Conservation (phyloP, 2,329 filamentous ascomycete species). For the Penicillium janthinellum region DNA sequence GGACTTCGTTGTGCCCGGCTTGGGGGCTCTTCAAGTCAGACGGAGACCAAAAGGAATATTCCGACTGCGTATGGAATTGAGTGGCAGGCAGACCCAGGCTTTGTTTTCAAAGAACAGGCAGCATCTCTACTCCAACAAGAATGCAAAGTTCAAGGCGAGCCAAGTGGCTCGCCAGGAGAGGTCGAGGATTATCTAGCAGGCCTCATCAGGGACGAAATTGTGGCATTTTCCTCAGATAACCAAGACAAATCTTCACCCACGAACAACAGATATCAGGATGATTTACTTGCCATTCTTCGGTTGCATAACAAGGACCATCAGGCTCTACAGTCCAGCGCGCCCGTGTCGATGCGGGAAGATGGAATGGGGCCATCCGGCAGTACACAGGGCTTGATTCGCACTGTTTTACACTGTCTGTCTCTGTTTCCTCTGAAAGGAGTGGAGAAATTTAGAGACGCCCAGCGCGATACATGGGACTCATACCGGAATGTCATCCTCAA, state of each 20-base stretch:
- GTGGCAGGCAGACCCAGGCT: constrained; percentile 24
- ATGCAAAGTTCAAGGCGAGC: neutral
- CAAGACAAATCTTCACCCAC: neutral
- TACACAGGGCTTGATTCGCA: neutral
- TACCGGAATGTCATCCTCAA: constrained; percentile 6
- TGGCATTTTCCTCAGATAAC: neutral
- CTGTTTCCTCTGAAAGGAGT: neutral
- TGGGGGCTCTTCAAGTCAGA: neutral
- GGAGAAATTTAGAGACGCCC: neutral
- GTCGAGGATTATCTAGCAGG: neutral
- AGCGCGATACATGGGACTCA: neutral
- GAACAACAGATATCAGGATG: constrained; percentile 9
- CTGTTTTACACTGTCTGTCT: neutral
- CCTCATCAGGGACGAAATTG: constrained; percentile 8
- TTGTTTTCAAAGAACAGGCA: constrained; percentile 6
- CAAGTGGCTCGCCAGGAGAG: neutral
- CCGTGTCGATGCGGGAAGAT: neutral
- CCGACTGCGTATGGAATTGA: constrained; percentile 21
- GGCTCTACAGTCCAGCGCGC: too few species aligned
- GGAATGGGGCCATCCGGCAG: constrained; percentile 4
- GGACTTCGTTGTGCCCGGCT: constrained; percentile 21
- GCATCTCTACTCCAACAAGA: neutral
- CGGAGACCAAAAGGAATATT: neutral
- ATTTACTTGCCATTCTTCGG: neutral
- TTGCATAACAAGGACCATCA: neutral